Conservation (phyloP, 83 land plant species). For the Picea abies region DNA sequence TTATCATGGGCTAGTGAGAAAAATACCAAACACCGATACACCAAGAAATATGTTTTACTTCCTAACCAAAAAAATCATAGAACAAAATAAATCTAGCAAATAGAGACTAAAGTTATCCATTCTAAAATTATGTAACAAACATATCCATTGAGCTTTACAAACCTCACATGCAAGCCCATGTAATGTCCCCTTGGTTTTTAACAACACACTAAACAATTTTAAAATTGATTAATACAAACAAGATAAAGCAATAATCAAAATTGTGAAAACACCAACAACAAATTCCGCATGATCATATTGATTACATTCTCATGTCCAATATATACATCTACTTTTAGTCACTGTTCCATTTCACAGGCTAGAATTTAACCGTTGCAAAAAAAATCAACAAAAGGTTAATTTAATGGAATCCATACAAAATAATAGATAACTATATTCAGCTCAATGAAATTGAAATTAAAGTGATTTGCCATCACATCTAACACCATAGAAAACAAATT, state of each 20-base stretch:
- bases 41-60: constrained; percentile 2
- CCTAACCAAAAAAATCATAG: background rate
- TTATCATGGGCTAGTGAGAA: background rate
- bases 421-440: background rate
- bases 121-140: background rate
- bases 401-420: background rate
- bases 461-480: background rate
- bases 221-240: background rate
- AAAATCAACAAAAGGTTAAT: too few relatives aligned
- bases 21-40: constrained; percentile 2
- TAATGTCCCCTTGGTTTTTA: background rate
- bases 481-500: background rate
- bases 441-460: background rate
- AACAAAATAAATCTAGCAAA: background rate
- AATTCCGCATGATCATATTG: background rate
- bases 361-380: too few relatives aligned
- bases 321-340: too few relatives aligned
- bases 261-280: background rate
- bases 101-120: background rate
- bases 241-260: background rate
- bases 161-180: constrained; percentile 3
- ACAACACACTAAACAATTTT: background rate
- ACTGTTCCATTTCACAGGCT: too few relatives aligned
- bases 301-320: background rate
- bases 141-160: background rate